phyloP scores from a whole-genome alignment of 2,329 filamentous ascomycete genomes.

The Eutypella sp. region DNA sequence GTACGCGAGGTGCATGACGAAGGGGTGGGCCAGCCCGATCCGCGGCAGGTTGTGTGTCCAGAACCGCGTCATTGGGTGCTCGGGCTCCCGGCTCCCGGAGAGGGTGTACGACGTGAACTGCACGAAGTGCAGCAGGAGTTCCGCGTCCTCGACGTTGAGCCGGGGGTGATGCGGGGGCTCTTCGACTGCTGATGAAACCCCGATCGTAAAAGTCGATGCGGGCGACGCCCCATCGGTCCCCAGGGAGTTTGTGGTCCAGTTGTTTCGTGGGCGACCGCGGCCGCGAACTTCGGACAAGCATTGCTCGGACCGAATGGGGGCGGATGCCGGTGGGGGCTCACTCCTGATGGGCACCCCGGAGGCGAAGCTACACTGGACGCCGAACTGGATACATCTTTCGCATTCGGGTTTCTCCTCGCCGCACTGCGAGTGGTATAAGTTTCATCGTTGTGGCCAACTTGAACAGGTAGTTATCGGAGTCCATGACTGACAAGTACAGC shows the following conservation, averaged over 20 bases:
- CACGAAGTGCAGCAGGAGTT: conserved; percentile 26
- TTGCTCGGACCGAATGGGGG: background rate
- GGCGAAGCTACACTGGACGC: conserved; percentile 23
- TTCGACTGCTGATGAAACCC: conserved; percentile 18
- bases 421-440: conserved; percentile 17
- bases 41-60: conserved; percentile 24
- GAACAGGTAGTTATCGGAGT: too few species aligned
- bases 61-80: conserved; percentile 17
- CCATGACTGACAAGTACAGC: too few species aligned
- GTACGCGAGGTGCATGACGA: conserved; percentile 25
- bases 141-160: conserved; percentile 15
- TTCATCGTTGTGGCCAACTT: too few species aligned
- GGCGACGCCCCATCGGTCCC: background rate
- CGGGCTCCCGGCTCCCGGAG: conserved; percentile 6
- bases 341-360: conserved; percentile 3
- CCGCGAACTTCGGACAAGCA: background rate
- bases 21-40: conserved; percentile 23
- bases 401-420: conserved; percentile 28
- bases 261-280: background rate
- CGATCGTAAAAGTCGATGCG: background rate
- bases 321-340: background rate
- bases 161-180: background rate
- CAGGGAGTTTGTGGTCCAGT: conserved; percentile 1
- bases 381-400: conserved; percentile 27
- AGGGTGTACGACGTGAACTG: conserved; percentile 20